Conservation (phyloP, 495 filamentous ascomycete species). For the Zalerion maritima region DNA sequence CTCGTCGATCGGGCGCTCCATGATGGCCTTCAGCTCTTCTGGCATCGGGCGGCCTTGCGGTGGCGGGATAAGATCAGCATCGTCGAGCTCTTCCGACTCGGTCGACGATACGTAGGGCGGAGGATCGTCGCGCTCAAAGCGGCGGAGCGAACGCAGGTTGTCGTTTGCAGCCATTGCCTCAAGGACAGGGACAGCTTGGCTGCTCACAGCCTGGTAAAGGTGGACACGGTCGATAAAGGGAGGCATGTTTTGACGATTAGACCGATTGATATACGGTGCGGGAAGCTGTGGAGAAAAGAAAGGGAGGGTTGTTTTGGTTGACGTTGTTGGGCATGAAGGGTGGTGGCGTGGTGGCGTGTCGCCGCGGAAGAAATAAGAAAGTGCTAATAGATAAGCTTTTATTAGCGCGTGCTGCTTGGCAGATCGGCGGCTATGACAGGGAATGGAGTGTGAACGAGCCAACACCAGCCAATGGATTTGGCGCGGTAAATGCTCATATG, state of each 20-base stretch:
- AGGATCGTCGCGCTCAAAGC: constrained; percentile 3
- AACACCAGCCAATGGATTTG: too few relatives aligned
- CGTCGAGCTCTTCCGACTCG: constrained; percentile 3
- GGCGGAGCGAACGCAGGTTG: constrained; percentile 3
- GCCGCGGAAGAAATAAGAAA: too few relatives aligned
- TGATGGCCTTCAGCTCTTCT: constrained; percentile 3
- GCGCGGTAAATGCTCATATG: too few relatives aligned
- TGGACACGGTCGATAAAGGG: constrained; percentile 4
- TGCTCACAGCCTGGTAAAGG: constrained; percentile 2
- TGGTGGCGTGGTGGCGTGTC: constrained; percentile 1
- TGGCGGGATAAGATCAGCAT: neutral
- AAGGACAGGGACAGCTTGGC: constrained; percentile 2
- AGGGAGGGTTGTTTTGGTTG: constrained; percentile 1
- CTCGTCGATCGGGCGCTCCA: constrained; percentile 2
- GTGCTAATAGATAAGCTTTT: too few relatives aligned
- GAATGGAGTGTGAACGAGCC: too few relatives aligned
- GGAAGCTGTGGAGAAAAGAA: neutral
- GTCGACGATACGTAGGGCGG: constrained; percentile 4
- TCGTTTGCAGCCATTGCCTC: constrained; percentile 1
- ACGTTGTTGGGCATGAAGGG: constrained; percentile 2
- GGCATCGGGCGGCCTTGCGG: constrained; percentile 1
- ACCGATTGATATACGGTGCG: too few relatives aligned
- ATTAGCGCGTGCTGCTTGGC: too few relatives aligned
- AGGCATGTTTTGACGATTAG: constrained; percentile 4
- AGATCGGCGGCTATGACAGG: too few relatives aligned